Conservation (phyloP, 2,329 filamentous ascomycete species). For the Penicillium verrucosum region DNA sequence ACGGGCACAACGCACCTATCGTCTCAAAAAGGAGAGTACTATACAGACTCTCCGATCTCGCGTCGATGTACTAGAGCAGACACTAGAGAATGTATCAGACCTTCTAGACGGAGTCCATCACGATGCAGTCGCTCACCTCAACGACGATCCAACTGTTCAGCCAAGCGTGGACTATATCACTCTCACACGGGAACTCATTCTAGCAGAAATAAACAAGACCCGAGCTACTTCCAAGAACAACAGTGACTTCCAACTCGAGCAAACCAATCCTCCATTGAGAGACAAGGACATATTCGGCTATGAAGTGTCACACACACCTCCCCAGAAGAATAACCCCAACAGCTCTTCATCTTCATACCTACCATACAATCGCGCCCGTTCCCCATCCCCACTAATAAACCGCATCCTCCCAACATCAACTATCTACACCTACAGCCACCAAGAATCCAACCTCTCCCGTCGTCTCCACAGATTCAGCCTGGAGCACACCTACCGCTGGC, state of each 20-base stretch:
- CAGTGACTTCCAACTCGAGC: not conserved
- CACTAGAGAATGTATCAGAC: conserved; percentile 18
- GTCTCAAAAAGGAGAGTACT: conserved; percentile 77
- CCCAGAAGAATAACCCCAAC: not conserved
- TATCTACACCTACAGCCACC: conserved; percentile 57
- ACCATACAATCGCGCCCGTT: conserved; percentile 7
- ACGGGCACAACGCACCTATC: conserved; percentile 79
- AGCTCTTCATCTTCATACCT: not conserved
- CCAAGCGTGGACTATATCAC: not conserved
- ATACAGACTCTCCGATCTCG: conserved; percentile 70
- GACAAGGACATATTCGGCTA: conserved; percentile 16
- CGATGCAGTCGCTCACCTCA: not conserved
- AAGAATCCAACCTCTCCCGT: conserved; percentile 48
- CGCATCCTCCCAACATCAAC: conserved; percentile 22
- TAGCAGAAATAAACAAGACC: conserved; percentile 17
- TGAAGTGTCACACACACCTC: conserved; percentile 1
- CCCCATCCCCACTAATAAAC: conserved; percentile 16
- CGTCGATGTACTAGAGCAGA: conserved; percentile 64
- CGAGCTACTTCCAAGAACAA: not conserved
- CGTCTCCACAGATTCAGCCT: no score
- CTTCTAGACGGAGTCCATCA: conserved; percentile 5
- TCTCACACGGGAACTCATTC: conserved; percentile 14
- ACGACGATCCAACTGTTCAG: not conserved
- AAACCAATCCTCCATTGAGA: not conserved
- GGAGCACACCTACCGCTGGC: conserved; percentile 53